Percentiles rank a stretch among this genome's conserved stretches.
Conservation (phyloP, 2,329 filamentous ascomycete species). For the Monilinia fructicola region DNA sequence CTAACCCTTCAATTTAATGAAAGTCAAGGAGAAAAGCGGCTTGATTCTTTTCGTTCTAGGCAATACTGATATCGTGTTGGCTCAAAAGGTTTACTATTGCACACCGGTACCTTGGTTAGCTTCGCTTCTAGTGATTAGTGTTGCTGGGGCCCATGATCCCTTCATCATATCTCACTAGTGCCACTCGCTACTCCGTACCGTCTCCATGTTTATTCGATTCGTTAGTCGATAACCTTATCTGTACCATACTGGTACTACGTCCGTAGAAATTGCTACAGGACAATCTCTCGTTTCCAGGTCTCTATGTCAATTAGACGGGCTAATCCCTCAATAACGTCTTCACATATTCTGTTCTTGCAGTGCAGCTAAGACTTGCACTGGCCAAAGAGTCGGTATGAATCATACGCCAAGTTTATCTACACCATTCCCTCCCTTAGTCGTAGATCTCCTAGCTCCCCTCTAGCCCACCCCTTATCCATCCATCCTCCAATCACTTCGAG, state of each 20-base stretch:
- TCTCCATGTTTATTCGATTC: slow-evolving; percentile 6
- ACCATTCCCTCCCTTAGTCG: neutral
- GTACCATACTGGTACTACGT: neutral
- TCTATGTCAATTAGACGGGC: neutral
- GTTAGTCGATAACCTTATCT: slow-evolving; percentile 5
- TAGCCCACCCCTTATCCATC: too few relatives aligned
- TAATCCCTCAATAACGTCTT: neutral
- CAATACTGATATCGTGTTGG: neutral
- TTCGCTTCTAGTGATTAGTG: neutral
- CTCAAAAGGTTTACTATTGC: neutral
- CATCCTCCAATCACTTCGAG: too few relatives aligned
- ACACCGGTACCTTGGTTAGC: neutral
- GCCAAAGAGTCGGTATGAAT: neutral
- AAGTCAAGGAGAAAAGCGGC: neutral
- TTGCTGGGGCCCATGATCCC: neutral
- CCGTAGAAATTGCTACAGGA: neutral
- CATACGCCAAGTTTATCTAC: neutral
- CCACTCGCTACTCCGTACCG: neutral
- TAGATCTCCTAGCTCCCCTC: too few relatives aligned
- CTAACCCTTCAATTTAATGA: neutral
- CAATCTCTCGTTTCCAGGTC: neutral
- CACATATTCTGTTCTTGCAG: neutral
- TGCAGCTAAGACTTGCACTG: neutral
- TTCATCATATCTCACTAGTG: slow-evolving; percentile 12
- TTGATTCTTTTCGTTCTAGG: neutral